Base-by-base conservation (phyloP, 2,329 filamentous ascomycete species). In the Colletotrichum truncatum region DNA sequence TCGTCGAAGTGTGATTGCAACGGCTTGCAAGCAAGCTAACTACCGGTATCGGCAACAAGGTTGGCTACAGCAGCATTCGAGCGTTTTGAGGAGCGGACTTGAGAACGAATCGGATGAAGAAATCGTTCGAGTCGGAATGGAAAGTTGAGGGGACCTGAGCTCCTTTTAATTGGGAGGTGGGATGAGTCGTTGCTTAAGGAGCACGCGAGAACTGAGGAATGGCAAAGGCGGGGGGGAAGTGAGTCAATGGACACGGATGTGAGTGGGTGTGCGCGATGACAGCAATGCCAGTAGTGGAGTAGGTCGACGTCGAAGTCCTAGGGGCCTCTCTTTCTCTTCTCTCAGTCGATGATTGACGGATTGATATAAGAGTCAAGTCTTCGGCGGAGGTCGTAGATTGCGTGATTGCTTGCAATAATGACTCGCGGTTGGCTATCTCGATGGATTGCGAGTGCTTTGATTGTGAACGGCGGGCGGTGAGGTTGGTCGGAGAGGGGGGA, bases 1-100 rank as follows among this genome's bases (percentile, higher is more conserved):
- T 68, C 55, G 60, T 68, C 48, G 43, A 58, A 45, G 12, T 54
- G 38, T 56, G 18, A 43, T 41, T 41, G 51, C 45, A 68, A 66
- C 63, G 56, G 65, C 67, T 68, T 69, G 67, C 65, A 66, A 64
- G 56, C 67, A 69, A 69, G 65, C 65, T 43, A 39, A 69, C 58
- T 66, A 68, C 56, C 61, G 65, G 34, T 61, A 51, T 69, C 67
- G 67, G 67, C 67, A 34, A 56, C 43, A 43, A 56, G 28, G 43
- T 11, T 53, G 56, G 41, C 56, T 67, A 61, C 43, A 46, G 61
- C 49, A 66, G 61, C 67, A 69, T 69, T 66, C 67, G 67, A 66
- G 56, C 63, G 52, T 56, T 43, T 36, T n/a, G 28, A 43, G 11
- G 5, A 21, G 39, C 12, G 55, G 16, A 2, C 23, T 21, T 11